Base-by-base conservation (phyloP, 805 yeast genomes). In the Kluyveromyces lactis region DNA sequence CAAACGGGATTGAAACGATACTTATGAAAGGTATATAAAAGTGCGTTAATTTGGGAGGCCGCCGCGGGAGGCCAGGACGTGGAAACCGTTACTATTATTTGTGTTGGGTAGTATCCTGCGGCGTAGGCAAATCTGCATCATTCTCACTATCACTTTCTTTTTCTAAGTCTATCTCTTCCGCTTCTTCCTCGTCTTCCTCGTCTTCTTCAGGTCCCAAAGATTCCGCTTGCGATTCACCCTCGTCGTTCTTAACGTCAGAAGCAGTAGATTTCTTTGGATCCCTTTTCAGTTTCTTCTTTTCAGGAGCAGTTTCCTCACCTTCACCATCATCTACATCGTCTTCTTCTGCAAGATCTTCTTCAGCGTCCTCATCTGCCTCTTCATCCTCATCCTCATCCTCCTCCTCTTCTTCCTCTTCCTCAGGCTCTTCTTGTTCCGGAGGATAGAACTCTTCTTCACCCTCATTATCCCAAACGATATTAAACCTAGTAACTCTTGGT, bases 401-500 rank as follows among this genome's bases (percentile, higher is more conserved):
- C 2, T 71, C 81, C 0, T 68, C 76, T 4, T 75, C 82, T 12
- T 75, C 84, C 3, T 75, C 76, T n/a, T 77, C 83, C 11, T 73
- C 82, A 7, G 75, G 86, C 2, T 70, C 79, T 18, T 73, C 72
- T 5, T 71, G 76, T 50, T 81, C 86, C 47, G 81, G 86, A 2
- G 92, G 92, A 10, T 90, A 94, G 50, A 74, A 82, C 38, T 83
- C 86, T 4, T 68, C 68, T 42, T 66, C 74, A 26, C 68, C 75
- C 39, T 78, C 86, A 44, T 82, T 84, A 58, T 86, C 95, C 99
- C 99, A 92, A 3, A 87, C 94, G 41, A 92, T 92, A 60, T 92
- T 92, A 64, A 92, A 92, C 47, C 97, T 71, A 5, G 99, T 92
- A 30, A 92, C 98, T 50, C 97, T 72, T 31, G 99, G 99, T 66